A percentile compares a stretch with the other conserved stretches of the same genome.
phyloP scores from a whole-genome alignment of 257 asterid species.

The Solanum sejunctum region DNA sequence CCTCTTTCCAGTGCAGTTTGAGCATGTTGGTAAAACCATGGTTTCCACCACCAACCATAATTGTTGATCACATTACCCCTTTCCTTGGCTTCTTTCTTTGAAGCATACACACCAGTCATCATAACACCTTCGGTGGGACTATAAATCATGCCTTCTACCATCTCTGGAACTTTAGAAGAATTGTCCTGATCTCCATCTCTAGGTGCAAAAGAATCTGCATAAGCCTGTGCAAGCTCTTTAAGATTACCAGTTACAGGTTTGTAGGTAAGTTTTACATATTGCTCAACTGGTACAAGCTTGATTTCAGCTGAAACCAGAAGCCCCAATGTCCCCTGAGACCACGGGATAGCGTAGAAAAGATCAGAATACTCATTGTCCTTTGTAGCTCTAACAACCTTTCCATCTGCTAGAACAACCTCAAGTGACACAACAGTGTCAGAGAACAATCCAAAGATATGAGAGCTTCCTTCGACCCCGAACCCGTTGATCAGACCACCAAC shows the following conservation, averaged over 20 bases:
- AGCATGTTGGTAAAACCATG: not conserved
- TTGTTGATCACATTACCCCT: conserved; percentile 65
- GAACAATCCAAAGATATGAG: conserved; percentile 56
- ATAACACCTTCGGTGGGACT: not conserved
- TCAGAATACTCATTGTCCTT: conserved; percentile 59
- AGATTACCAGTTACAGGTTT: conserved; percentile 70
- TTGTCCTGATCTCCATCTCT: conserved; percentile 8
- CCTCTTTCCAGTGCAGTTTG: not conserved
- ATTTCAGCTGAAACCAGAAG: conserved; percentile 92
- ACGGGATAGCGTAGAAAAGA: conserved; percentile 80
- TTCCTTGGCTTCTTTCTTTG: conserved; percentile 74
- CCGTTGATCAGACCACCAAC: conserved; percentile 96
- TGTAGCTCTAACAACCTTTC: not conserved
- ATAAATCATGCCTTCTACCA: conserved; percentile 44
- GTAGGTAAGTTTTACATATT: conserved; percentile 13
- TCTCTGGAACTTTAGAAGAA: conserved; percentile 72
- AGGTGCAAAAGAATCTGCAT: not conserved
- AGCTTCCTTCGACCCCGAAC: conserved; percentile 44
- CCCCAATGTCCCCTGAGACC: conserved; percentile 97
- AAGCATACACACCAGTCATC: conserved; percentile 65
- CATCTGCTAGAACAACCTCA: conserved; percentile 51
- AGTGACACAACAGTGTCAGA: conserved; percentile 88
- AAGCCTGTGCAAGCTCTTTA: conserved; percentile 26
- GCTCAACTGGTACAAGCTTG: conserved; percentile 80
- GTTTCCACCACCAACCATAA: conserved; percentile 23